Evolutionary conservation across 345 rosid genomes (phyloP), one percentile per base, ranked within the genome.

Genomic region (Eucalyptus urophylla): DNA sequence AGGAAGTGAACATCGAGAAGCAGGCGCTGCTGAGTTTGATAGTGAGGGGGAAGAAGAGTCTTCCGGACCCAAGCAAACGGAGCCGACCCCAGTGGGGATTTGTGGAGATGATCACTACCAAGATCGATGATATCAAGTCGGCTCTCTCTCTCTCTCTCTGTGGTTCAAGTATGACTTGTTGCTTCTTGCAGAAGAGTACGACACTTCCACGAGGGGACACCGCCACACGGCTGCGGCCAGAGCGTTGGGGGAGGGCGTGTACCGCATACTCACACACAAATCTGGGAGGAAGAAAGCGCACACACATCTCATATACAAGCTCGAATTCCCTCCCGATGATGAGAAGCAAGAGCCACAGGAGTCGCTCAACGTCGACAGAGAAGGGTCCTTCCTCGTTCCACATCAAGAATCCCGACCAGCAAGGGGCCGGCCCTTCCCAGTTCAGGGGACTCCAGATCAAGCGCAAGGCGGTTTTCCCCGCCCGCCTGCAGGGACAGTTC

Each of bases 261-360:
- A 96, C 92, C 88, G 95, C 40, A 92, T 96, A 25, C 86, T 93
- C 33, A 93, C 93, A 92, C 98, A 96, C 93, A 91, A 91, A 24
- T 90, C 94, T 1, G 0, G 8, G 1, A 17, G 86, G 29, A 81
- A 62, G 53, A 31, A 53, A 40, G 60, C 24, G 54, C 97, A 93
- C 87, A 97, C 98, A 5, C 98, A 97, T 90, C 91, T 96, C 86
- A 89, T 96, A 69, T 96, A 94, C 93, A 95, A 93, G 93, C 98
- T 94, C 4, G 94, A 96, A 19, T 53, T 53, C 8, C 24, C 56
- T 19, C 8, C 8, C 1, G 24, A 53, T 1, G 56, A 53, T 1
- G 50, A 89, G 51, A 91, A 89, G 22, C 90, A 93, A 2, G 95
- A 94, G 90, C 95, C 97, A 6, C 97, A 95, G 91, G 94, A 94